phyloP scores from a whole-genome alignment of 495 filamentous ascomycete genomes.

The Trichoderma asperelloides region DNA sequence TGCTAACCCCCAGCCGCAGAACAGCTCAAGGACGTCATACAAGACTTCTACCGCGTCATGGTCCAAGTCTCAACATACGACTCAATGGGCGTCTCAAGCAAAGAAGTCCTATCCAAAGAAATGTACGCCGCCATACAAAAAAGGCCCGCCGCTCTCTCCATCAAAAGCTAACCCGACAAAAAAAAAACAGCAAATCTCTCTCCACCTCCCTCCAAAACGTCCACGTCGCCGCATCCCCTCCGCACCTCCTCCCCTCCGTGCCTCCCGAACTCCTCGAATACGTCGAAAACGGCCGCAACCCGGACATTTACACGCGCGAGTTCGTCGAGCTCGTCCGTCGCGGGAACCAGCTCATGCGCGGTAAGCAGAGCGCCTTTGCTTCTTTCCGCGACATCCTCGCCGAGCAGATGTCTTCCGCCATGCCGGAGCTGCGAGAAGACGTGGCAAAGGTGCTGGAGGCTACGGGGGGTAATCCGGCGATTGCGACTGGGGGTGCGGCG shows the following conservation, averaged over 20 bases:
- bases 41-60: slow-evolving; percentile 77
- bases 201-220: slow-evolving; percentile 31
- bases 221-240: slow-evolving; percentile 37
- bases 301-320: slow-evolving; percentile 96
- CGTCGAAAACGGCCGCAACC: slow-evolving; percentile 87
- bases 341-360: slow-evolving; percentile 75
- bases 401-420: slow-evolving; percentile 62
- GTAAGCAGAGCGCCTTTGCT: slow-evolving; percentile 73
- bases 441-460: slow-evolving; percentile 51
- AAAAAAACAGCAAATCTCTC: slow-evolving; percentile 17
- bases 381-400: slow-evolving; percentile 75
- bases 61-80: slow-evolving; percentile 65
- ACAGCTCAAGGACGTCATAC: slow-evolving; percentile 64
- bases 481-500: not conserved
- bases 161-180: not conserved
- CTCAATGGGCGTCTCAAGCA: slow-evolving; percentile 48
- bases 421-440: slow-evolving; percentile 69
- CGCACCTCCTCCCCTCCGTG: slow-evolving; percentile 34
- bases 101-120: slow-evolving; percentile 34
- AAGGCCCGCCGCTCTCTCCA: not conserved
- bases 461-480: slow-evolving; percentile 21
- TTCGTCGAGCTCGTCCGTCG: slow-evolving; percentile 86
- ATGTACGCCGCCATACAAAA: too few relatives aligned
- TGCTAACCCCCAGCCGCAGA: slow-evolving; percentile 29
- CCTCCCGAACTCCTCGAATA: slow-evolving; percentile 91